A percentile compares a stretch with the other conserved stretches of the same genome.
phyloP scores from a whole-genome alignment of 2,329 filamentous ascomycete genomes.

The Colletotrichum gigasporum region DNA sequence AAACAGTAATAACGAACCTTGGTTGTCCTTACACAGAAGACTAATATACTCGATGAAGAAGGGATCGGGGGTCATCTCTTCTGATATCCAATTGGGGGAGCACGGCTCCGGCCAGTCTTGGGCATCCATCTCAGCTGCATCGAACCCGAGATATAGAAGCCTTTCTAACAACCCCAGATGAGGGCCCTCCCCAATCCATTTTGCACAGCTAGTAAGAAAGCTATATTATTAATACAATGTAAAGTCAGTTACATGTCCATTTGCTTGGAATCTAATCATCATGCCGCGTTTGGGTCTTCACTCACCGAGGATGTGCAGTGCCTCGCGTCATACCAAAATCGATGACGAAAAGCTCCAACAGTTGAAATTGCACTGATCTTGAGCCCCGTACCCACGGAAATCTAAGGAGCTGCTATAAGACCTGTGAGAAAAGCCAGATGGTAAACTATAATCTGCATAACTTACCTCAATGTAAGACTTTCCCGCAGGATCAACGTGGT shows the following conservation, averaged over 20 bases:
- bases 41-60: background rate
- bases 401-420: accelerated
- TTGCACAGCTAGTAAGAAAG: background rate
- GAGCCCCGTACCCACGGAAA: background rate
- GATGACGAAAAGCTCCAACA: background rate
- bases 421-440: accelerated
- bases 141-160: background rate
- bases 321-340: background rate
- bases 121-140: background rate
- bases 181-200: constrained; percentile 1
- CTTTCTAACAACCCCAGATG: background rate
- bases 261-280: too few species aligned
- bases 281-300: background rate
- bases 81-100: background rate
- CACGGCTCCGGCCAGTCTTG: background rate
- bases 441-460: background rate
- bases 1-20: background rate
- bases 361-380: background rate
- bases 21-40: background rate
- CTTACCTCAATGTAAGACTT: constrained; percentile 6
- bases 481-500: background rate
- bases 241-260: background rate
- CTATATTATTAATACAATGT: background rate
- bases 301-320: background rate
- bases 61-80: background rate